Conservation (phyloP, 768 basidiomycete genomes). For the Mycena filopes region DNA sequence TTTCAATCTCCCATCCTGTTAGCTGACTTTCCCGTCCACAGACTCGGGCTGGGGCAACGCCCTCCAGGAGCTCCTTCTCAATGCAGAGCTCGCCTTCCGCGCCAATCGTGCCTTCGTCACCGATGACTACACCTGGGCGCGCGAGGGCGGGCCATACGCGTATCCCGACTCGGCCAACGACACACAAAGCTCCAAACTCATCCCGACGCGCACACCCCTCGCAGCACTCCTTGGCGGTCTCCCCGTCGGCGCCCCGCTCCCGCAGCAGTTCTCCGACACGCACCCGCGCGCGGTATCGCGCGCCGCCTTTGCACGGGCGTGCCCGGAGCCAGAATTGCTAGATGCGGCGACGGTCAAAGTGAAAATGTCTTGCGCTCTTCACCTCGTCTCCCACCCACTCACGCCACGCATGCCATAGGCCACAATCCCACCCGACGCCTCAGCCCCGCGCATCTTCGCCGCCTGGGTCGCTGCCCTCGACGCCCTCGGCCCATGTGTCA, state of each 20-base stretch:
- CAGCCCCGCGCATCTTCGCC: conserved; percentile 51
- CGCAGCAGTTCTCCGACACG: neutral
- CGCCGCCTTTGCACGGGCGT: conserved; percentile 57
- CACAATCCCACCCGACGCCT: conserved; percentile 5
- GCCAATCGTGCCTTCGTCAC: conserved; percentile 24
- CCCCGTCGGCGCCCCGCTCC: neutral
- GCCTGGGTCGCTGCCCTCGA: conserved; percentile 58
- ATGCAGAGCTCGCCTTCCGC: conserved; percentile 50
- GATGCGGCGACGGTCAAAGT: neutral
- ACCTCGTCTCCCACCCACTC: neutral
- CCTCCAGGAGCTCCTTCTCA: conserved; percentile 59
- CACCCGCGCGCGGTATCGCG: conserved; percentile 56
- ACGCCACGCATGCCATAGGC: neutral
- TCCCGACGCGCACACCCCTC: conserved; percentile 58
- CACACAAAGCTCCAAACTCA: conserved; percentile 38
- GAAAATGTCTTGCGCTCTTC: neutral
- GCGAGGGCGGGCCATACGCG: neutral
- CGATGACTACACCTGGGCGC: neutral
- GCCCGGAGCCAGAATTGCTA: conserved; percentile 44
- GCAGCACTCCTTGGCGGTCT: conserved; percentile 38
- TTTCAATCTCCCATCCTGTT: too few relatives aligned
- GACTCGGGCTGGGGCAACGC: conserved; percentile 61
- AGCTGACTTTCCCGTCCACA: conserved; percentile 25
- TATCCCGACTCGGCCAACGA: neutral
- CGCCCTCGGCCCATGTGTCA: too few relatives aligned